Conservation (phyloP, 441 rosid genomes). For the Adansonia madagascariensis region DNA sequence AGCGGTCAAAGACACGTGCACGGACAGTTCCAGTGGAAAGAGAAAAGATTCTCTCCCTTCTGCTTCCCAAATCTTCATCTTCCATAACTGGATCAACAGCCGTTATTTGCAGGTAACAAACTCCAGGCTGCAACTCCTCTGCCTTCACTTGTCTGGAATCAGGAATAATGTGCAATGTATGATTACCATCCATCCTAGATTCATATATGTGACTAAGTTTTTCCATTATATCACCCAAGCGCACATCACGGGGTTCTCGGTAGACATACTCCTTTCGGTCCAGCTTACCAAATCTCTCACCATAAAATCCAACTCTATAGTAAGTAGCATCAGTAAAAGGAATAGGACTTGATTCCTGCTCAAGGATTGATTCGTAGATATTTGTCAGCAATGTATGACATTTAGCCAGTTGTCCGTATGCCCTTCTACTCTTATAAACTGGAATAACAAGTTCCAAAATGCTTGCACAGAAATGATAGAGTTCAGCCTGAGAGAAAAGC, state of each 20-base stretch:
- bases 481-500: constrained; percentile 98
- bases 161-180: constrained; percentile 85
- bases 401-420: constrained; percentile 95
- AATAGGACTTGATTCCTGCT: constrained; percentile 95
- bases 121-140: constrained; percentile 94
- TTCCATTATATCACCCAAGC: constrained; percentile 99
- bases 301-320: constrained; percentile 96
- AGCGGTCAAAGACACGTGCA: constrained; percentile 95
- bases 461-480: constrained; percentile 95
- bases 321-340: constrained; percentile 98
- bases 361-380: constrained; percentile 90
- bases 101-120: constrained; percentile 93
- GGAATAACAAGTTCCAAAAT: constrained; percentile 97
- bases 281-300: constrained; percentile 88
- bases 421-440: constrained; percentile 93
- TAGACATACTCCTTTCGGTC: constrained; percentile 87
- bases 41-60: constrained; percentile 93
- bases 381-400: constrained; percentile 87
- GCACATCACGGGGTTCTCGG: constrained; percentile 97
- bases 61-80: constrained; percentile 98
- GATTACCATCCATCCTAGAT: constrained; percentile 88
- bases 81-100: constrained; percentile 99
- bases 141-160: constrained; percentile 98
- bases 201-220: constrained; percentile 96
- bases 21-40: constrained; percentile 94